Evolutionary conservation across 176 grass and related monocot genomes (phyloP).

Genomic region (Puccinellia tenuiflora): DNA sequence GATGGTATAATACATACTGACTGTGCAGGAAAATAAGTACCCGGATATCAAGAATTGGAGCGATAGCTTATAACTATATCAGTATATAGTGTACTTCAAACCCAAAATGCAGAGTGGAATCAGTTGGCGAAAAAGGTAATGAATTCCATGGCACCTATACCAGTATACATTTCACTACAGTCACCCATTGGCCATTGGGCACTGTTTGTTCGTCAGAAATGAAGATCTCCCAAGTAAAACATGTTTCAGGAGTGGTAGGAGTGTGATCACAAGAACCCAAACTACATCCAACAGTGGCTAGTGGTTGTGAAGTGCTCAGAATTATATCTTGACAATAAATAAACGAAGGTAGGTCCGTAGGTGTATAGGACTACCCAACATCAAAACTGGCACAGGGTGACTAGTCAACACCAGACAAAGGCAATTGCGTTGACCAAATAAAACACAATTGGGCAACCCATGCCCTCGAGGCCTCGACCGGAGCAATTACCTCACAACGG

Average conservation of each 20-base stretch:
- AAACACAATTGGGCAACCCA: neutral
- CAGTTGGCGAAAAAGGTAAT: neutral
- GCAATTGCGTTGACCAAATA: slow-evolving; percentile 11
- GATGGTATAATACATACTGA: neutral
- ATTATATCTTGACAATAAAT: neutral
- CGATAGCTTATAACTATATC: neutral
- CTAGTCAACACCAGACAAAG: slow-evolving; percentile 1
- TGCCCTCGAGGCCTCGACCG: neutral
- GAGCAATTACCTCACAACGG: slow-evolving; percentile 44
- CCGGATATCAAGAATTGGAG: neutral
- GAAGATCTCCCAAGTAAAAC: neutral
- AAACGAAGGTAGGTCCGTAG: neutral
- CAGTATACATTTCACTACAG: neutral
- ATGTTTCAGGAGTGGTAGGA: neutral
- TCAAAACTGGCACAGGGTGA: no score
- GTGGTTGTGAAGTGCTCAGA: neutral
- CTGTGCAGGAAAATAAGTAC: neutral
- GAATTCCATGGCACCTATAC: neutral
- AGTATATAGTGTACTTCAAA: slow-evolving; percentile 5
- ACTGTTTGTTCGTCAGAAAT: neutral
- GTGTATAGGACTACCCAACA: no score
- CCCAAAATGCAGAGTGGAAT: neutral
- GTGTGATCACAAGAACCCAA: no score
- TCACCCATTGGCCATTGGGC: neutral
- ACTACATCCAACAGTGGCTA: neutral